Conservation (phyloP, 2,329 filamentous ascomycete genomes). For the Penicillium griseofulvum region DNA sequence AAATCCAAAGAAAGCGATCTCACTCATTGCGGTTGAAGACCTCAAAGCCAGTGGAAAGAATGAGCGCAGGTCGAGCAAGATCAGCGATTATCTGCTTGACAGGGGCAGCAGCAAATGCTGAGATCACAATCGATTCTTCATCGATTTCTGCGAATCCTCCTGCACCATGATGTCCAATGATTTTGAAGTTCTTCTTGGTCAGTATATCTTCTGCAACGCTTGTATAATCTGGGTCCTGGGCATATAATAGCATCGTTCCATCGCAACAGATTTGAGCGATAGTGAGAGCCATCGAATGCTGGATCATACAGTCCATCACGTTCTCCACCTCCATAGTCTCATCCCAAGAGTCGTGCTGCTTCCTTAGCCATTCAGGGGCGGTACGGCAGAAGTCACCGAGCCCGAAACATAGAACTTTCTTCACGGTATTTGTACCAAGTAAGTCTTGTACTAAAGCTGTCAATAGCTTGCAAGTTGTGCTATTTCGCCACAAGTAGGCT, state of each 20-base stretch:
- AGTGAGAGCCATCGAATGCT: slow-evolving; percentile 24
- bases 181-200: slow-evolving; percentile 16
- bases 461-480: slow-evolving; percentile 17
- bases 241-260: slow-evolving; percentile 13
- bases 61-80: slow-evolving; percentile 18
- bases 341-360: slow-evolving; percentile 15
- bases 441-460: slow-evolving; percentile 12
- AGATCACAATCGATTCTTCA: slow-evolving; percentile 21
- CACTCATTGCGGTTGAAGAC: slow-evolving; percentile 19
- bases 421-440: slow-evolving; percentile 15
- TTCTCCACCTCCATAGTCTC: slow-evolving; percentile 13
- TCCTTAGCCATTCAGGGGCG: slow-evolving; percentile 20
- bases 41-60: slow-evolving; percentile 18
- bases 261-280: slow-evolving; percentile 19
- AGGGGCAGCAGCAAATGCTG: slow-evolving; percentile 17
- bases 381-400: slow-evolving; percentile 22
- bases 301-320: slow-evolving; percentile 16
- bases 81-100: slow-evolving; percentile 24
- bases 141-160: slow-evolving; percentile 23
- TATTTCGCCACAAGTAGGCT: slow-evolving; percentile 19
- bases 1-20: slow-evolving; percentile 13
- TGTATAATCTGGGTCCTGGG: slow-evolving; percentile 22
- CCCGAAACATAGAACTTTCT: slow-evolving; percentile 21
- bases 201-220: slow-evolving; percentile 15
- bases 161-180: slow-evolving; percentile 17